Evolutionary conservation across 78 protist species (phyloP).

Genomic region (Dictyostelium intermedium): DNA sequence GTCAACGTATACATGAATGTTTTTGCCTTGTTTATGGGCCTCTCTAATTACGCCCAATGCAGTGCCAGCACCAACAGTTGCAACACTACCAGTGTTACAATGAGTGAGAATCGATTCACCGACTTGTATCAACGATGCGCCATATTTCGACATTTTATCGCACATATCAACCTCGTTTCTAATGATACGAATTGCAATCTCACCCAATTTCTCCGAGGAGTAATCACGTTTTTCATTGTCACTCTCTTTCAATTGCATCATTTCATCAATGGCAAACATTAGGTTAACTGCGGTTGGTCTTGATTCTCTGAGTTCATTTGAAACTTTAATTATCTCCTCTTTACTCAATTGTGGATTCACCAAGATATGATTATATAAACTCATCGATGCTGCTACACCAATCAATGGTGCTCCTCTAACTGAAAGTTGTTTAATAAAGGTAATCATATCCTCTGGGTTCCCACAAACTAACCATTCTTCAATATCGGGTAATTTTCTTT

Average conservation of each 20-base stretch:
- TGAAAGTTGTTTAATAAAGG: conserved; percentile 59
- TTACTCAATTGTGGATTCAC: not conserved
- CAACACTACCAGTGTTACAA: conserved; percentile 87
- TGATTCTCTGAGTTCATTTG: conserved; percentile 20
- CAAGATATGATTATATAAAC: conserved; percentile 20
- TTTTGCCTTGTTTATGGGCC: conserved; percentile 76
- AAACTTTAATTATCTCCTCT: not conserved
- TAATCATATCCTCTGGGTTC: conserved; percentile 32
- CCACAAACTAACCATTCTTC: conserved; percentile 59
- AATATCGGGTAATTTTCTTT: conserved; percentile 71
- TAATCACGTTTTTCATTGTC: conserved; percentile 9
- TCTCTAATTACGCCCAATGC: conserved; percentile 83
- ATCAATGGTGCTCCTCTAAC: conserved; percentile 84
- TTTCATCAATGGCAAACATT: conserved; percentile 65
- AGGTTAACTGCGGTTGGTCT: conserved; percentile 88
- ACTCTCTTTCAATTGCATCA: not conserved
- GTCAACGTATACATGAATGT: conserved; percentile 82
- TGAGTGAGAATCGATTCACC: conserved; percentile 82
- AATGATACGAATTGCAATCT: conserved; percentile 8
- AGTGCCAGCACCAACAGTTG: conserved; percentile 81
- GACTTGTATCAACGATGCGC: conserved; percentile 57
- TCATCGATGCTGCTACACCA: conserved; percentile 67
- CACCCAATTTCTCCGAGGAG: not conserved
- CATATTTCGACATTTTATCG: conserved; percentile 40
- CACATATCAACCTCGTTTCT: conserved; percentile 65